Conservation (phyloP, 1,284 basidiomycete genomes). For the Ceraceosorus bombacis region DNA sequence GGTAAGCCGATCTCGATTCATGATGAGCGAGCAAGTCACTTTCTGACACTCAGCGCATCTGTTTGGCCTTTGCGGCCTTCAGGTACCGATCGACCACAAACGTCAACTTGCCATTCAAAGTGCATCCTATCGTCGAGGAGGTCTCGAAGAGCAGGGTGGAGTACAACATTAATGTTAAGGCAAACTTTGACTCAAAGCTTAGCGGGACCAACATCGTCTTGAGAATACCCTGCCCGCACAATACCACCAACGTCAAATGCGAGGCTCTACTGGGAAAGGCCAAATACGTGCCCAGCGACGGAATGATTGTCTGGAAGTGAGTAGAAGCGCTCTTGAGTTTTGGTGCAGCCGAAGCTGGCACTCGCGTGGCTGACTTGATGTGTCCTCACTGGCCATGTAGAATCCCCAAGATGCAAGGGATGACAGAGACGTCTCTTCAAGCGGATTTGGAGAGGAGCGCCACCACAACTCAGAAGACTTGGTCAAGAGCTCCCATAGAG, state of each 20-base stretch:
- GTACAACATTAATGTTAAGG: conserved; percentile 79
- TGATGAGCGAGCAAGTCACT: conserved; percentile 5
- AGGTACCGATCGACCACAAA: conserved; percentile 85
- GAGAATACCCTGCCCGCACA: conserved; percentile 88
- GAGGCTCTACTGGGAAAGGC: conserved; percentile 88
- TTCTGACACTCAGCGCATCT: conserved; percentile 9
- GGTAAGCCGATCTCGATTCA: conserved; percentile 44
- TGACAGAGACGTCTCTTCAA: conserved; percentile 76
- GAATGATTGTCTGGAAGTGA: conserved; percentile 94
- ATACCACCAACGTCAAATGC: conserved; percentile 83
- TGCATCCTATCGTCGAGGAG: conserved; percentile 87
- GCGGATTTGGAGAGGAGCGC: conserved; percentile 75
- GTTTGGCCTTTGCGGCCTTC: not conserved
- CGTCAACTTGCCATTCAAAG: conserved; percentile 81
- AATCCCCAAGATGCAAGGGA: conserved; percentile 83
- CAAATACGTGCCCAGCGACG: conserved; percentile 91
- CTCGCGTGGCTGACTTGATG: too few relatives aligned
- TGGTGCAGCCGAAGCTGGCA: not conserved
- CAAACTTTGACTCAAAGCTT: conserved; percentile 83
- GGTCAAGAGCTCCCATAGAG: conserved; percentile 94
- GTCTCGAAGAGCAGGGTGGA: conserved; percentile 83
- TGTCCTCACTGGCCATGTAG: conserved; percentile 51
- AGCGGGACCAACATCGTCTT: conserved; percentile 86
- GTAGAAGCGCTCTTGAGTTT: conserved; percentile 46
- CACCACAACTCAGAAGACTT: conserved; percentile 76